phyloP scores from a whole-genome alignment of 345 rosid genomes.

The Nephelium lappaceum region DNA sequence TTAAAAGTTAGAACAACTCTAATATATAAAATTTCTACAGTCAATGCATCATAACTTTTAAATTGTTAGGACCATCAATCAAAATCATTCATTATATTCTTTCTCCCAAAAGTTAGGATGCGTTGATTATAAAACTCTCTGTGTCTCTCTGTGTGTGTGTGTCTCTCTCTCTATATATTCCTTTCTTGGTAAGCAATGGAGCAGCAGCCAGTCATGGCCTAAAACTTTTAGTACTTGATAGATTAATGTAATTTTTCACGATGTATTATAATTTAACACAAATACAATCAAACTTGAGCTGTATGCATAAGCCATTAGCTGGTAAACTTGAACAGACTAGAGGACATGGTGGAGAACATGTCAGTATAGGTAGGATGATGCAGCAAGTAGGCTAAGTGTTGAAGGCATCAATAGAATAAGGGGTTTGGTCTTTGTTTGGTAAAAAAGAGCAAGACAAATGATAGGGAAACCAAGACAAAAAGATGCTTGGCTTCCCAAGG shows the following conservation, averaged over 20 bases:
- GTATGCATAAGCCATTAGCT: neutral
- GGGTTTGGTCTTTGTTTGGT: constrained; percentile 30
- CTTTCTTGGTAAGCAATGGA: neutral
- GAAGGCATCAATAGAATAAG: neutral
- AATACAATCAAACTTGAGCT: neutral
- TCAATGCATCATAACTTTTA: too few relatives aligned
- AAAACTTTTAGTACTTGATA: too few relatives aligned
- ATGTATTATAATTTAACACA: neutral
- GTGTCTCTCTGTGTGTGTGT: too few relatives aligned
- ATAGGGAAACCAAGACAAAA: constrained; percentile 40
- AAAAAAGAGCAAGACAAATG: constrained; percentile 42
- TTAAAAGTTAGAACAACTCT: too few relatives aligned
- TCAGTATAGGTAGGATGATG: constrained; percentile 27
- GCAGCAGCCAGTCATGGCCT: neutral
- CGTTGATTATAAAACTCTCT: too few relatives aligned
- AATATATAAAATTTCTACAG: too few relatives aligned
- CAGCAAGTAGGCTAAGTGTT: constrained; percentile 31
- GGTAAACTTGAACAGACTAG: neutral
- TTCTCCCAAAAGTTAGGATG: too few relatives aligned
- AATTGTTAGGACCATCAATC: too few relatives aligned
- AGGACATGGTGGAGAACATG: constrained; percentile 15
- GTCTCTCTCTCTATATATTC: neutral
- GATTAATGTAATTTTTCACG: too few relatives aligned
- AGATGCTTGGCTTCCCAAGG: constrained; percentile 79
- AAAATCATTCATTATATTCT: too few relatives aligned